Base-by-base conservation (phyloP, 768 basidiomycete species). In the Phanerochaete carnosa region DNA sequence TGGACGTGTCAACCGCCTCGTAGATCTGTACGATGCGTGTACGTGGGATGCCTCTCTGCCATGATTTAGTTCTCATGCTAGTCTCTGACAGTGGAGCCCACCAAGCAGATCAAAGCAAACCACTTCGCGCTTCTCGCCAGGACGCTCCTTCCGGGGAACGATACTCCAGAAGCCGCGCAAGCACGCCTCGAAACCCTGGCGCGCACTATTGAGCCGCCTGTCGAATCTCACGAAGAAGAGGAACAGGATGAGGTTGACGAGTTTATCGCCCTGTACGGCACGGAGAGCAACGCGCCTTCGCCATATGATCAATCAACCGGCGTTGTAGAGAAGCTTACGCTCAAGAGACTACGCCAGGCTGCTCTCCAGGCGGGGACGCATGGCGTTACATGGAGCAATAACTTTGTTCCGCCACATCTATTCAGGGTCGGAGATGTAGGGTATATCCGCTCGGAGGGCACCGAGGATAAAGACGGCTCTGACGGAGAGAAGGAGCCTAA, bases 401-500 rank as follows among this genome's bases (percentile, higher is more conserved):
- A 59, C 53, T 58, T 62, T 26, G 77, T 81, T 29, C 75, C 77
- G 1, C 68, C 77, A 1, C 70, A 75, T 62, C 75, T 75, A 55
- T 80, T 77, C 58, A 45, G 64, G 4, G 74, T 78, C 23, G 81
- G 81, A 8, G 80, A 83, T 59, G 62, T 79, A 26, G 80, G 80
- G 16, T 82, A 80, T 57, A 65, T 81, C 33, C 76, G 76, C 0
- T 50, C 59, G 0, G 74, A 72, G 6, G 66, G 2, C 11, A 25
- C 6, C 47, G 12, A 25, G 12, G 25, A 5, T 11, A 25, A 25
- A 3, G 11, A 9, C 19, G 19, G 19, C 19, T 7, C 16, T n/a
- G 47, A 5, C 5, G 33, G 6, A 55, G 35, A 55, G 4, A 32
- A 16, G 22, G 46, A 47, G 51, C 39, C 39, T 19, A 16, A 52